These are phyloP conservation scores for Cytidiella melzeri DNA, from an alignment of 768 basidiomycete species.

Conservation along the genomic window DNA sequence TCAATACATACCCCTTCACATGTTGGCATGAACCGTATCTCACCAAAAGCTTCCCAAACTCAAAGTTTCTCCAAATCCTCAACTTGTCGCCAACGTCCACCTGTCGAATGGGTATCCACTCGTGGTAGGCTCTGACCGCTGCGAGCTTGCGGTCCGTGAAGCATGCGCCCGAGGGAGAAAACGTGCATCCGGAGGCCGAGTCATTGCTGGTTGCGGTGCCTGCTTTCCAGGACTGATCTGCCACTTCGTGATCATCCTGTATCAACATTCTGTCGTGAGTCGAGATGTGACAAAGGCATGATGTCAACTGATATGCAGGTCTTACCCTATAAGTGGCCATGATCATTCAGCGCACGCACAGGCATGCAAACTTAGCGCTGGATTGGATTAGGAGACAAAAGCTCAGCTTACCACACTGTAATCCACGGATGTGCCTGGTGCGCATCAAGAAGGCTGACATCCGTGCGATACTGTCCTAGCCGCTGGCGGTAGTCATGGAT, in stretches of 20 bases:
- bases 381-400: slow-evolving; percentile 1
- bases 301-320: too few species aligned
- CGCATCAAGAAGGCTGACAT: slow-evolving; percentile 39
- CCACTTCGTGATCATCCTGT: slow-evolving; percentile 51
- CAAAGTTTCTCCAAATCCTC: slow-evolving; percentile 58
- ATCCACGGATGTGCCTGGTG: slow-evolving; percentile 51
- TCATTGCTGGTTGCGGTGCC: slow-evolving; percentile 53
- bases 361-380: too few species aligned
- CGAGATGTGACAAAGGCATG: too few species aligned
- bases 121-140: slow-evolving; percentile 52
- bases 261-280: too few species aligned
- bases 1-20: too few species aligned
- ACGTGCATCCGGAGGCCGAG: slow-evolving; percentile 40
- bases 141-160: slow-evolving; percentile 56
- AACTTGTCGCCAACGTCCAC: slow-evolving; percentile 49
- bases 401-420: slow-evolving; percentile 39
- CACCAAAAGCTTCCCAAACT: slow-evolving; percentile 51
- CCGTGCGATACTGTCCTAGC: slow-evolving; percentile 46
- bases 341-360: too few species aligned
- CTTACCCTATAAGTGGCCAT: too few species aligned
- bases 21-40: too few species aligned
- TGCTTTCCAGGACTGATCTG: slow-evolving; percentile 53
- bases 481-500: slow-evolving; percentile 51
- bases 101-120: slow-evolving; percentile 59
- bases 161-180: slow-evolving; percentile 47